Evolutionary conservation across 257 asterid species (phyloP).

Genomic region (Solanum chaucha): DNA sequence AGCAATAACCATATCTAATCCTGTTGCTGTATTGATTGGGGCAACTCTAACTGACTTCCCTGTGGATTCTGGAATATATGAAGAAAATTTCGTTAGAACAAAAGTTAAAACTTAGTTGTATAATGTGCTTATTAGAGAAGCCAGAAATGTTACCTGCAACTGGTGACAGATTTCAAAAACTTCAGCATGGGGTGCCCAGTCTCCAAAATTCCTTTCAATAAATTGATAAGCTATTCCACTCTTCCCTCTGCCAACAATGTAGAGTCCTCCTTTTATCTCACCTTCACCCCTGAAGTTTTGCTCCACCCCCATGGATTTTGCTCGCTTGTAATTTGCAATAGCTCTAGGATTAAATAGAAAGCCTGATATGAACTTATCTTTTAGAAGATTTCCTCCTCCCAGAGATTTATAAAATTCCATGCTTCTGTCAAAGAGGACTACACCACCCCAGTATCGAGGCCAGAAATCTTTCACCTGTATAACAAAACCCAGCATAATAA

Average conservation of each 20-base stretch:
- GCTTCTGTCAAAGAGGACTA: constrained; percentile 46
- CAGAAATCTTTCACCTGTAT: constrained; percentile 71
- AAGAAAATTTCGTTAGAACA: not conserved
- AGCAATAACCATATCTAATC: not conserved
- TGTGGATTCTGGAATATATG: constrained; percentile 14
- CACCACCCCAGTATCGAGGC: constrained; percentile 92
- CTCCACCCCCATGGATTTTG: constrained; percentile 49
- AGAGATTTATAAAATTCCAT: constrained; percentile 69
- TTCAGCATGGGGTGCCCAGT: constrained; percentile 83
- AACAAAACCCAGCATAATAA: not conserved
- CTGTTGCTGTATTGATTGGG: not conserved
- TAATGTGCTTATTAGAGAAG: not conserved
- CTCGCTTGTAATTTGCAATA: constrained; percentile 65
- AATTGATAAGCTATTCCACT: constrained; percentile 76
- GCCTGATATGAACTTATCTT: constrained; percentile 70
- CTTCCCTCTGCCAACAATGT: constrained; percentile 60
- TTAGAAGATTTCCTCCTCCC: constrained; percentile 81
- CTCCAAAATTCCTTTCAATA: constrained; percentile 78
- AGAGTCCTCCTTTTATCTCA: constrained; percentile 75
- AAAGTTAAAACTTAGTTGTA: not conserved
- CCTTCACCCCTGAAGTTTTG: constrained; percentile 78
- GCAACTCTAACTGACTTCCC: constrained; percentile 6
- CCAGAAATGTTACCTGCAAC: constrained; percentile 40
- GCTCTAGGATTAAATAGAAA: constrained; percentile 74
- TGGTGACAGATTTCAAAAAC: constrained; percentile 57